Conservation (phyloP, 139 green algal species). For the Micractinium conductrix region DNA sequence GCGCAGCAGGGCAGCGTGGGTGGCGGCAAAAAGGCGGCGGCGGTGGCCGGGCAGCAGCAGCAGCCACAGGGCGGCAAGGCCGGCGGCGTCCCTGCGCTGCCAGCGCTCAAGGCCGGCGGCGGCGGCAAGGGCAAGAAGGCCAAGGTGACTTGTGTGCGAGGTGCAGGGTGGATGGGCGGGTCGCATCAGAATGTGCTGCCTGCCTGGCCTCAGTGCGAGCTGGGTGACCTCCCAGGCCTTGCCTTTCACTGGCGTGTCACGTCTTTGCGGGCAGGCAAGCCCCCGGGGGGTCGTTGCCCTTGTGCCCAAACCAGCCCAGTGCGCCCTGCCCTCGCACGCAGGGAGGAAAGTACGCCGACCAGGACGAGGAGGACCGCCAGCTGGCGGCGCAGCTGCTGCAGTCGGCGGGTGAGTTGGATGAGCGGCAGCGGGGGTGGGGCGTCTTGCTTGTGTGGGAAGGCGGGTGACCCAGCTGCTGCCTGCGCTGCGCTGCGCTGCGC, state of each 20-base stretch:
- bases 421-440: background rate
- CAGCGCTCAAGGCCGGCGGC: slow-evolving; percentile 25
- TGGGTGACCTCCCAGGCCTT: too few relatives aligned
- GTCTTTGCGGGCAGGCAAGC: too few relatives aligned
- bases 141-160: too few relatives aligned
- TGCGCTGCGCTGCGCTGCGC: background rate
- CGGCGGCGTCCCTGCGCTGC: slow-evolving; percentile 10
- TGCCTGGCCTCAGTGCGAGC: too few relatives aligned
- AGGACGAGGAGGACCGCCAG: slow-evolving; percentile 93
- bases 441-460: background rate
- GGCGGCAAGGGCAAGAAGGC: slow-evolving; percentile 78
- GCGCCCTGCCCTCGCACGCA: too few relatives aligned
- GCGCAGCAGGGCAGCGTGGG: slow-evolving; percentile 1
- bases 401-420: slow-evolving; percentile 50
- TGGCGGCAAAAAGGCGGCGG: slow-evolving; percentile 10
- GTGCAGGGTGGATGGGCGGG: too few relatives aligned
- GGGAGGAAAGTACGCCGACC: slow-evolving; percentile 89
- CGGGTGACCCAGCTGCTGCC: background rate
- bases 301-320: too few relatives aligned
- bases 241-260: too few relatives aligned
- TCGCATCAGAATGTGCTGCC: too few relatives aligned
- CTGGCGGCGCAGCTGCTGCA: slow-evolving; percentile 75
- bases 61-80: background rate
- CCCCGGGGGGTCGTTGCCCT: too few relatives aligned
- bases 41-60: slow-evolving; percentile 34